Evolutionary conservation across 148 eudicot species (phyloP).

Genomic region (Gaultheria prostrata): DNA sequence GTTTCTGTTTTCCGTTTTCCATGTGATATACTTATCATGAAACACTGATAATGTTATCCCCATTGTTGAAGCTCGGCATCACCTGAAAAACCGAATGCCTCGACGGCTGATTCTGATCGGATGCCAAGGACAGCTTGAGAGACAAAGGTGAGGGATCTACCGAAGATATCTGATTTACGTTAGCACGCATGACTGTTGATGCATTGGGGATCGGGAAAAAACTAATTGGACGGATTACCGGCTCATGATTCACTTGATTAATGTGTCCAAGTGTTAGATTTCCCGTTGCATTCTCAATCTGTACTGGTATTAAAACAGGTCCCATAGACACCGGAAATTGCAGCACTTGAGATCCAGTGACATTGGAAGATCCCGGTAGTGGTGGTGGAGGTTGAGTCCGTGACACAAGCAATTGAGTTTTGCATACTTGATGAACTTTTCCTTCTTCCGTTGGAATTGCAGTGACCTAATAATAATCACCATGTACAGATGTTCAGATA

Average conservation of each 20-base stretch:
- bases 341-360: conserved; percentile 23
- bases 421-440: conserved; percentile 23
- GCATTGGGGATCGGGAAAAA: conserved; percentile 20
- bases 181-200: conserved; percentile 32
- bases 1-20: not conserved
- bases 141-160: conserved; percentile 41
- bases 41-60: conserved; percentile 52
- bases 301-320: conserved; percentile 25
- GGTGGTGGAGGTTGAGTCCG: conserved; percentile 13
- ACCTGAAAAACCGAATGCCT: conserved; percentile 31
- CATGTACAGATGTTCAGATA: conserved; percentile 12
- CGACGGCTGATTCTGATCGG: conserved; percentile 23
- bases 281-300: conserved; percentile 25
- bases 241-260: conserved; percentile 8
- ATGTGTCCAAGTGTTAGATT: conserved; percentile 1
- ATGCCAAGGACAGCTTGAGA: conserved; percentile 52
- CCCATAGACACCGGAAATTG: conserved; percentile 25
- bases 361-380: conserved; percentile 9
- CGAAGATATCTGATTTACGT: conserved; percentile 23
- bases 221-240: conserved; percentile 23
- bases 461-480: conserved; percentile 31
- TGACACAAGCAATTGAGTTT: conserved; percentile 8
- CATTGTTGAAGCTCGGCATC: conserved; percentile 36
- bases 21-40: conserved; percentile 23
- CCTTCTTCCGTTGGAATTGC: conserved; percentile 31